Conservation (phyloP, 176 grass and related monocot species). For the Aechmea fasciata region DNA sequence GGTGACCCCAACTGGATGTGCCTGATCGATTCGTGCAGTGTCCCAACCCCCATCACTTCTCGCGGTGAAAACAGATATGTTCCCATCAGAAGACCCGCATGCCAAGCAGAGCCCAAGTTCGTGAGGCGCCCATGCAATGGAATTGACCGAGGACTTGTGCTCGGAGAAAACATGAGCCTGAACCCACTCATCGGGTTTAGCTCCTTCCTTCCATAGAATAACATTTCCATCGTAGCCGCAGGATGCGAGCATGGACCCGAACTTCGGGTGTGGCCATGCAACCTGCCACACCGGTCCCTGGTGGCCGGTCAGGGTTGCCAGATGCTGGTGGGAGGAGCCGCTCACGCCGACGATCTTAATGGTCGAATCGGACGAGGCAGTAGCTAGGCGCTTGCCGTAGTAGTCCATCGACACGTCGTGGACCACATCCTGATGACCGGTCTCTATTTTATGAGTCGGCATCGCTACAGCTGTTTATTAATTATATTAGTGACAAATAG, state of each 20-base stretch:
- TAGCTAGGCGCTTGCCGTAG: not conserved
- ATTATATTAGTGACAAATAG: too few species aligned
- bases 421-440: not conserved
- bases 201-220: conserved; percentile 6
- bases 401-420: conserved; percentile 1
- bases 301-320: conserved; percentile 4
- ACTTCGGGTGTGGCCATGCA: conserved; percentile 4
- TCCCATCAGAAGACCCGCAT: conserved; percentile 2
- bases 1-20: conserved; percentile 4
- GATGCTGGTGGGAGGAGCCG: conserved; percentile 5
- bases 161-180: not conserved
- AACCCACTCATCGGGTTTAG: conserved; percentile 6
- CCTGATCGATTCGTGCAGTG: conserved; percentile 4
- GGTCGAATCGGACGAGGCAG: not conserved
- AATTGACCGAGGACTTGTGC: conserved; percentile 10
- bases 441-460: conserved; percentile 7
- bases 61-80: conserved; percentile 1
- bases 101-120: conserved; percentile 4
- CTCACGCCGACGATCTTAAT: conserved; percentile 2
- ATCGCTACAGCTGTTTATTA: not conserved
- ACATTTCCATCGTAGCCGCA: not conserved
- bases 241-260: conserved; percentile 2
- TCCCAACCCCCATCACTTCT: not conserved
- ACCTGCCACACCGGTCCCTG: conserved; percentile 8
- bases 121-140: conserved; percentile 12